Percentiles rank a stretch among this genome's conserved stretches.
phyloP scores from a whole-genome alignment of 2,329 filamentous ascomycete species.

The Aspergillus bombycis region DNA sequence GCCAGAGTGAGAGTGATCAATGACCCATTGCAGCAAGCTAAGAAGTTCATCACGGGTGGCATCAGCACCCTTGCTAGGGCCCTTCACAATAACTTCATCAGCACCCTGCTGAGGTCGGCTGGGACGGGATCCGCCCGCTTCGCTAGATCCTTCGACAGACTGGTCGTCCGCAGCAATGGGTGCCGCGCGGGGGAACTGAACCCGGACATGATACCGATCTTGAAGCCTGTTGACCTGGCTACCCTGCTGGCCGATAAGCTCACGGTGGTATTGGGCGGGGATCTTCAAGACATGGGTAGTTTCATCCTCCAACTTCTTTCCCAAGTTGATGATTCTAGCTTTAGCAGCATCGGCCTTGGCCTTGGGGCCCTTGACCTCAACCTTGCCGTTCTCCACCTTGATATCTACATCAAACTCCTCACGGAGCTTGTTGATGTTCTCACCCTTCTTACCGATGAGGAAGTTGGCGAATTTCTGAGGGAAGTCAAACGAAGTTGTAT shows the following conservation, averaged over 20 bases:
- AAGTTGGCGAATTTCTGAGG: constrained; percentile 94
- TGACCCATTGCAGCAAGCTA: constrained; percentile 83
- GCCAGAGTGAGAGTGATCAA: constrained; percentile 81
- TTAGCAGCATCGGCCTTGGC: constrained; percentile 90
- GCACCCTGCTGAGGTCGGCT: constrained; percentile 72
- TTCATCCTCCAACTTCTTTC: constrained; percentile 87
- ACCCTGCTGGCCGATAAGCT: constrained; percentile 88
- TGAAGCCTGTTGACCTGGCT: constrained; percentile 89
- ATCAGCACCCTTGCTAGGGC: constrained; percentile 90
- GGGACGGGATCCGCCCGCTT: constrained; percentile 62
- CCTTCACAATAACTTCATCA: constrained; percentile 89
- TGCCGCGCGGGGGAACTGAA: constrained; percentile 83
- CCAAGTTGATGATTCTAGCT: constrained; percentile 76
- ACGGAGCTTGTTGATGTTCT: constrained; percentile 70
- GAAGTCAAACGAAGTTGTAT: constrained; percentile 85
- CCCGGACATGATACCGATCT: constrained; percentile 87
- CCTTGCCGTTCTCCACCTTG: constrained; percentile 89
- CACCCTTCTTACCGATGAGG: constrained; percentile 68
- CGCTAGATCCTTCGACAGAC: constrained; percentile 67
- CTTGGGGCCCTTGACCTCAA: constrained; percentile 93
- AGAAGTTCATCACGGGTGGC: constrained; percentile 89
- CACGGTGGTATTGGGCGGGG: constrained; percentile 89
- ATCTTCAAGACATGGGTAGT: constrained; percentile 85
- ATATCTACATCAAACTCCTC: constrained; percentile 76
- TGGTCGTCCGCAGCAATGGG: constrained; percentile 63